Evolutionary conservation across 495 filamentous ascomycete species (phyloP), one percentile per base, ranked within the genome.

Genomic region (Thermothielavioides terrestris): DNA sequence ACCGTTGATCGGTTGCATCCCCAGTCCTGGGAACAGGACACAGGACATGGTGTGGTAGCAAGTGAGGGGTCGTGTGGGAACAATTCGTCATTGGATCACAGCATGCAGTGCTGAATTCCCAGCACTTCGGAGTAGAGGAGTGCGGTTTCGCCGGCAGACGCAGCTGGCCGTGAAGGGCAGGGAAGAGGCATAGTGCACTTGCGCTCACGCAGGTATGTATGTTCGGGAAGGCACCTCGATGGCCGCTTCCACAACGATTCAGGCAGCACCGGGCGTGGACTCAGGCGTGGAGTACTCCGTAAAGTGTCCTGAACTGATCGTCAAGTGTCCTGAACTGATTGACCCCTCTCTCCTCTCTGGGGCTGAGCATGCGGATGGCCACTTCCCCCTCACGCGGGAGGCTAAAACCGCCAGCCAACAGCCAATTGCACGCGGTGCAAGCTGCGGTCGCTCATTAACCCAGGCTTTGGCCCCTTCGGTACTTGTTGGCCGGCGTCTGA

Each of bases 341-440:
- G 11, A 45, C 42, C 31, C 43, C 31, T 38, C 20, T 26, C 35
- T 34, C 34, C n/a, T 36, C n/a, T n/a, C n/a, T n/a, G n/a, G n/a
- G n/a, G n/a, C n/a, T n/a, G n/a, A n/a, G n/a, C n/a, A n/a, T n/a
- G n/a, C n/a, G n/a, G n/a, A n/a, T n/a, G 7, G 7, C 2, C 30
- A 18, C 28, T 23, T 40, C 17, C 46, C 46, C 46, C 36, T 49
- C 36, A 49, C 25, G 23, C 34, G 45, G 45, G 45, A 47, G n/a
- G 22, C 22, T 14, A 15, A 37, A 46, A 35, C 43, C 20, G 30
- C 32, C 39, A 25, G 10, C n/a, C 9, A 28, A n/a, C n/a, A 6
- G 25, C 40, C 40, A 20, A 28, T 30, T 20, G 4, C 37, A 23
- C 40, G 23, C 21, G 20, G 26, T 6, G n/a, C n/a, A n/a, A 30